Base-by-base conservation (phyloP, 495 filamentous ascomycete species). In the Neurospora sp. region DNA sequence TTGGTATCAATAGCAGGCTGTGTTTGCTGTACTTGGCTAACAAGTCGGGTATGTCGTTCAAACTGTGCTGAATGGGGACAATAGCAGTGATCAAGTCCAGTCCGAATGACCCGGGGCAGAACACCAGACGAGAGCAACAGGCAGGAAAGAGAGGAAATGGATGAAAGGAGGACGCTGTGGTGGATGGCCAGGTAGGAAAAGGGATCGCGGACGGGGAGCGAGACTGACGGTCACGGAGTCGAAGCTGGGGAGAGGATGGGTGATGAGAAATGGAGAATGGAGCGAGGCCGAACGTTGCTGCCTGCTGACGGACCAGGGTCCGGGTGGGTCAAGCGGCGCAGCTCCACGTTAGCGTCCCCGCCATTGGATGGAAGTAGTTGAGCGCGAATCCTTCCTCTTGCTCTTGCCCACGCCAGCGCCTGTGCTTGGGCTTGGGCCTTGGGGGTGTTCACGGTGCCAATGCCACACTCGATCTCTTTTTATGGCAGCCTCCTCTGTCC, bases 191-290 rank as follows among this genome's bases (percentile, higher is more conserved):
- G 70, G 70, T 71, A 71, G 73, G 48, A 31, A 74, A 70, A 69
- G 66, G 71, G 69, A 70, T 66, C 38, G 34, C 10, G 28, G 54
- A 71, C 70, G 77, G 66, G 75, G 71, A 69, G 40, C 42, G 71
- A 76, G 66, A 34, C 38, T 24, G 48, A 54, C 45, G 45, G 45
- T 54, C 54, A 19, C 54, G 28, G 54, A 31, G 54, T 34, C 54
- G 54, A 66, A 66, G 54, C 54, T 66, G 54, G 69, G 42, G 69
- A 70, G 69, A 39, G 70, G 73, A 71, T 69, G 70, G 77, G 72
- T 75, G 79, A 81, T 81, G 79, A 81, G 79, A 81, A 80, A 81
- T 81, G 79, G 77, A 73, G 70, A 74, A 72, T 66, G 28, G 54
- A 66, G 54, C 54, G 54, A 72, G 72, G 69, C 40, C 71, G 70